A percentile compares a stretch with the other conserved stretches of the same genome.
Conservation (phyloP, 805 yeast species). For the Yamadazyma paraphyllophila region DNA sequence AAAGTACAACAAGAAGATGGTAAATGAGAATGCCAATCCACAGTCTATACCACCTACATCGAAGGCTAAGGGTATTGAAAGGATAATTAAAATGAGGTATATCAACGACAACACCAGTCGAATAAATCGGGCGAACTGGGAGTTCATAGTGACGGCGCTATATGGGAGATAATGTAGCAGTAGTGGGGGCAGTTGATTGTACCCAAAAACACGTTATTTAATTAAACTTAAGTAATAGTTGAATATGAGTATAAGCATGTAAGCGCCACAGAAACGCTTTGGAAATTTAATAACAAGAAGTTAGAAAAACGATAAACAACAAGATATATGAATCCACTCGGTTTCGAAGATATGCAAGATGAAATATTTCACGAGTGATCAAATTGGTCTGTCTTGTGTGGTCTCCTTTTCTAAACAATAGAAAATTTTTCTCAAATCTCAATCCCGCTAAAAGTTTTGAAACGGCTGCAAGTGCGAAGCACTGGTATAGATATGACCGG, state of each 20-base stretch:
- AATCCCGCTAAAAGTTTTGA: neutral
- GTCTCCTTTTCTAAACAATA: slow-evolving; percentile 9
- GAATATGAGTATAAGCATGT: slow-evolving; percentile 1
- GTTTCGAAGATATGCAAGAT: too few relatives aligned
- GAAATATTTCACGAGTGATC: too few relatives aligned
- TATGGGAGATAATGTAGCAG: neutral
- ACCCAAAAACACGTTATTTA: too few relatives aligned
- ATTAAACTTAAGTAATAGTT: neutral
- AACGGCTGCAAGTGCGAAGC: slow-evolving; percentile 1
- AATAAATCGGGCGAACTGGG: slow-evolving; percentile 6
- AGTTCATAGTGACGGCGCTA: slow-evolving; percentile 1
- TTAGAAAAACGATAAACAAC: too few relatives aligned
- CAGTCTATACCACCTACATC: slow-evolving; percentile 91
- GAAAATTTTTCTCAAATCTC: slow-evolving; percentile 8
- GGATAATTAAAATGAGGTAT: slow-evolving; percentile 65
- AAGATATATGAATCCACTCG: too few relatives aligned
- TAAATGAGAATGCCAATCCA: slow-evolving; percentile 81
- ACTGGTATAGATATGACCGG: neutral
- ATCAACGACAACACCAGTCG: slow-evolving; percentile 43
- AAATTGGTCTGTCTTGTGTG: neutral
- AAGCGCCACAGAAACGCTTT: neutral
- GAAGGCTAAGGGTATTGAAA: slow-evolving; percentile 89
- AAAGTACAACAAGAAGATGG: slow-evolving; percentile 58
- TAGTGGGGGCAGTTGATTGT: too few relatives aligned
- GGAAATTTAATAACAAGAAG: neutral